Conservation (phyloP, 2,329 filamentous ascomycete species). For the Penicillium sp. region DNA sequence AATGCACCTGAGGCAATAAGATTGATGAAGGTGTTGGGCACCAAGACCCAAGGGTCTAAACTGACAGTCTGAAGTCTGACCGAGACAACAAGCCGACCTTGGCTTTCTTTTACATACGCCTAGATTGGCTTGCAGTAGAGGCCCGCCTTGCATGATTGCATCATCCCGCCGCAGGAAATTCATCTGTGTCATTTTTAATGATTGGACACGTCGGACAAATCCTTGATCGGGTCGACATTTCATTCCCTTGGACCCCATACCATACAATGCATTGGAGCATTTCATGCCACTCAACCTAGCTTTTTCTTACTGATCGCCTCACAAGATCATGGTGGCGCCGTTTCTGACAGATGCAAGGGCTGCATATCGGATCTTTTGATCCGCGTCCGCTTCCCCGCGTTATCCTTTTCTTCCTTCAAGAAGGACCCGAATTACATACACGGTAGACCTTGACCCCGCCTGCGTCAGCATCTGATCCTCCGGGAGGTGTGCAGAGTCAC, state of each 20-base stretch:
- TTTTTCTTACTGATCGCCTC: neutral
- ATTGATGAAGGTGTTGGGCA: slow-evolving; percentile 8
- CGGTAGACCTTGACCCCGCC: neutral
- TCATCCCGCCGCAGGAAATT: slow-evolving; percentile 15
- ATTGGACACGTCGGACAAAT: slow-evolving; percentile 10
- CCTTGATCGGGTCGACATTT: neutral
- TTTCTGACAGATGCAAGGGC: slow-evolving; percentile 7
- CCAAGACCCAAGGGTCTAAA: neutral
- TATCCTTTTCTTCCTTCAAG: neutral
- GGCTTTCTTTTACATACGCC: slow-evolving; percentile 9
- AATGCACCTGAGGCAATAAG: neutral
- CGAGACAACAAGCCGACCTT: slow-evolving; percentile 7
- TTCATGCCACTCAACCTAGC: neutral
- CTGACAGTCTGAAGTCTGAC: slow-evolving; percentile 1
- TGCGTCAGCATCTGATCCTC: neutral
- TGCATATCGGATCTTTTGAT: slow-evolving; percentile 12
- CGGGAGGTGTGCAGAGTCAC: slow-evolving; percentile 5
- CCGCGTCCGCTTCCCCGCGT: neutral
- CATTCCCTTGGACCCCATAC: neutral
- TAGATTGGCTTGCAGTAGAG: slow-evolving; percentile 20
- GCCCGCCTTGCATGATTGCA: slow-evolving; percentile 22
- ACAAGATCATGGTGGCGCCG: neutral
- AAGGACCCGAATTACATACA: too few relatives aligned
- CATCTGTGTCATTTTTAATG: slow-evolving; percentile 4
- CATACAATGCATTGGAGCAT: neutral